Percentiles rank a stretch among this genome's conserved stretches.
These are phyloP conservation scores for Podospora pseudocomata DNA, from an alignment of 495 filamentous ascomycete genomes.

Conservation along the genomic window DNA sequence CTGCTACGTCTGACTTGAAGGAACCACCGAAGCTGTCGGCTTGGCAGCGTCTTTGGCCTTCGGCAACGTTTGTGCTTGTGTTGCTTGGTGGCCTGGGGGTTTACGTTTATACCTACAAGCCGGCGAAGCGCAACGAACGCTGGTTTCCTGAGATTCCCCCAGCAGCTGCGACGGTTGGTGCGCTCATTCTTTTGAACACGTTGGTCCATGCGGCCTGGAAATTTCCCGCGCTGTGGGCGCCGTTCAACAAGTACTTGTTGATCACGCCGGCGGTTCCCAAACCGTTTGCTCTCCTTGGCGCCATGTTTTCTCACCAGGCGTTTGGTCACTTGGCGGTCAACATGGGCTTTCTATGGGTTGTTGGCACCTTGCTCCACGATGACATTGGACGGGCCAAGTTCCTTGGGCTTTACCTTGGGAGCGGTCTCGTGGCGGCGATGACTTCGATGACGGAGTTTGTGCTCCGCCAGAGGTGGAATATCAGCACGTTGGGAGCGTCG, in stretches of 20 bases:
- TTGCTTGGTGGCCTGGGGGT: constrained; percentile 49
- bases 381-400: constrained; percentile 84
- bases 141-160: constrained; percentile 73
- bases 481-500: constrained; percentile 65
- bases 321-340: constrained; percentile 64
- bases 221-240: constrained; percentile 62
- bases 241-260: constrained; percentile 77
- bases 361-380: constrained; percentile 64
- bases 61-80: constrained; percentile 53
- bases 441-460: constrained; percentile 52
- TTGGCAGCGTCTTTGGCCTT: constrained; percentile 62
- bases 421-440: constrained; percentile 64
- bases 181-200: constrained; percentile 63
- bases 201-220: constrained; percentile 62
- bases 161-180: constrained; percentile 69
- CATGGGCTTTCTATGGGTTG: constrained; percentile 56
- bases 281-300: constrained; percentile 61
- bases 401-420: constrained; percentile 68
- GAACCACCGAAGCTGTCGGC: constrained; percentile 47
- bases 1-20: constrained; percentile 41
- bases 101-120: constrained; percentile 59
- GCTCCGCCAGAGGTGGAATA: constrained; percentile 46
- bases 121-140: constrained; percentile 55
- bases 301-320: constrained; percentile 74
- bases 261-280: constrained; percentile 65